Evolutionary conservation across 2,329 filamentous ascomycete species (phyloP).

Genomic region (Chaetomium sp.): DNA sequence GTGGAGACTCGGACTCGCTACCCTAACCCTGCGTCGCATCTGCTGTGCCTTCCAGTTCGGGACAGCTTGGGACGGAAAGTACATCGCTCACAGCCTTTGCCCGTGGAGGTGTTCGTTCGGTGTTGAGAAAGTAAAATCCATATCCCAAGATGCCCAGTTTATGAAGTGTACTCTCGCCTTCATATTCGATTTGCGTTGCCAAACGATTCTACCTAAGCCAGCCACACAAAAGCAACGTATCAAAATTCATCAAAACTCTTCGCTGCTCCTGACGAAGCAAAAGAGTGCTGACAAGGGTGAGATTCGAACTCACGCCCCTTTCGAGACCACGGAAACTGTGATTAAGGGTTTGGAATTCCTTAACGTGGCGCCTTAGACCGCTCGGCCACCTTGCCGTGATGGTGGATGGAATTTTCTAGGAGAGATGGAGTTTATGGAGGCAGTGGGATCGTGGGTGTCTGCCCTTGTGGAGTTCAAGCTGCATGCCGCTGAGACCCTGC

Average conservation of each 20-base stretch:
- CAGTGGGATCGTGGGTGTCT: background rate
- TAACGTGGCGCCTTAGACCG: conserved; percentile 25
- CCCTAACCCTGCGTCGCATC: background rate
- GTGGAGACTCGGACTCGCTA: background rate
- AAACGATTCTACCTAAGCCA: background rate
- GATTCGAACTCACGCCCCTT: conserved; percentile 35
- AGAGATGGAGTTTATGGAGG: background rate
- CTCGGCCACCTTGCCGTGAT: conserved; percentile 25
- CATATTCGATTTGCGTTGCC: too few species aligned
- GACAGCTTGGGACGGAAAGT: too few species aligned
- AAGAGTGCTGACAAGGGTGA: conserved; percentile 29
- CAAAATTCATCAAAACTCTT: background rate
- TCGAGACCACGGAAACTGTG: conserved; percentile 30
- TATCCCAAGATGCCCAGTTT: too few species aligned
- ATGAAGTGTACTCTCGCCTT: too few species aligned
- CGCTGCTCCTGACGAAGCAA: background rate
- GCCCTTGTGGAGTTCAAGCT: background rate
- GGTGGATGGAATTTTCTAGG: background rate
- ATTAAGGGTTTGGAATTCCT: conserved; percentile 25
- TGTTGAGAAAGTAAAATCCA: too few species aligned
- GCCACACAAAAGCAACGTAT: background rate
- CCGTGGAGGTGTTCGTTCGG: too few species aligned
- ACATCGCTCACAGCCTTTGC: too few species aligned
- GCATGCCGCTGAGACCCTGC: background rate
- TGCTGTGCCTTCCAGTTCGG: background rate